Evolutionary conservation across 2,329 filamentous ascomycete genomes (phyloP), one percentile per base, ranked within the genome.

Genomic region (Trichoderma sp.): DNA sequence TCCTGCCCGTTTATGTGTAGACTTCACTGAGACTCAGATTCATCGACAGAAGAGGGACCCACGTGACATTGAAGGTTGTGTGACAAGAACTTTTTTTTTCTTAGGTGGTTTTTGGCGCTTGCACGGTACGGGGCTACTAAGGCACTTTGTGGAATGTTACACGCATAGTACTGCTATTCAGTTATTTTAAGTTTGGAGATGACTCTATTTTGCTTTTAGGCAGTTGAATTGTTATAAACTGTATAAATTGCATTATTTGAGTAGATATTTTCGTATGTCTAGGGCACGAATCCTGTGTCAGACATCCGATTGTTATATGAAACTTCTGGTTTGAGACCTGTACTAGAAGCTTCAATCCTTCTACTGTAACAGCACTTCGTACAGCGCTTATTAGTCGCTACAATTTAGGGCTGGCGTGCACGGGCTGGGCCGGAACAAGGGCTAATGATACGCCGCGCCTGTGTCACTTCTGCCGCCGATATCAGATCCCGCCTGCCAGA

Each of bases 51-150:
- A 15, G 56, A 43, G 36, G 71, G 64, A 47, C 56, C 18, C 71
- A 72, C 71, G 71, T 72, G 71, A 72, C 65, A 32, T 30, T 30
- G 28, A 36, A 56, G 70, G 12, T 24, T 34, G 28, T 30, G 26
- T 57, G 58, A 60, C 34, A 43, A 68, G 57, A 67, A 57, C 61
- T 68, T 72, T 72, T 68, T 28, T 62, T 69, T 39, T 30, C 30
- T 28, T 61, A 15, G 57, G 53, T 28, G 32, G 56, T 36, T 64
- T 61, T 64, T 57, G 43, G 43, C 60, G 68, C 60, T 51, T 43
- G 36, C 57, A 39, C 58, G 53, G 53, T 43, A 68, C 53, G 39
- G 56, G 53, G 64, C 43, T 58, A 67, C 64, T 9, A 24, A 62
- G 69, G 43, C 34, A 28, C 24, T 53, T 18, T 18, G 18, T n/a